Evolutionary conservation across 192 early-diverging fungal genomes (phyloP), one percentile per base, ranked within the genome.

Genomic region (Backusella tarrabulga): DNA sequence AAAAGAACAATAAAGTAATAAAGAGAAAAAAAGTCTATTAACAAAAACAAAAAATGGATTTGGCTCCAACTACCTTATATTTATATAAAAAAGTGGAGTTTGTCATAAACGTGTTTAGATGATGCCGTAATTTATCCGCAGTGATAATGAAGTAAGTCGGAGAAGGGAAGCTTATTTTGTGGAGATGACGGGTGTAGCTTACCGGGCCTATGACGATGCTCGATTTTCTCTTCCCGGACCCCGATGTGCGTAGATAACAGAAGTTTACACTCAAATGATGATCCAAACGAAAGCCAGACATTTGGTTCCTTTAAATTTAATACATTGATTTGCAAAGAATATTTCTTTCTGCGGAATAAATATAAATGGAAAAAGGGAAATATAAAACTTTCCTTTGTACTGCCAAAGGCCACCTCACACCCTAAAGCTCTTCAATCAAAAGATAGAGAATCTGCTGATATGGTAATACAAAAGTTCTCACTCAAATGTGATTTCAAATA

Each of bases 51-150:
- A 71, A 7, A 72, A 9, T 34, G 32, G 40, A 38, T 70, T 21
- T 1, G 46, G 35, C 6, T 38, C 35, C n/a, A 69, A 21, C 35
- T 69, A 21, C 36, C 35, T 69, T 41, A 36, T 21, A 42, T 72
- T 44, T 72, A 72, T 72, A 72, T 72, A 63, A 12, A 63, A 29
- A 63, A 63, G 56, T 63, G 56, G 56, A 63, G 56, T 63, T 63
- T 63, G 56, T 29, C 2, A 72, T 50, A 50, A 72, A 50, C 71
- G 29, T 72, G 44, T 72, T 72, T 72, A 42, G 21, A 4, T 6
- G 21, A 38, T 72, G 71, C 71, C 71, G 71, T 72, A 72, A 46
- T 72, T 72, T 72, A 44, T 72, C 71, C 71, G 71, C 29, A 29
- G 7, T 2, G 7, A 14, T 23, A 41, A n/a, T 50, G 40, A 29